Evolutionary conservation across 257 asterid species (phyloP), one percentile per base, ranked within the genome.

Genomic region (Fraxinus cuspidata): DNA sequence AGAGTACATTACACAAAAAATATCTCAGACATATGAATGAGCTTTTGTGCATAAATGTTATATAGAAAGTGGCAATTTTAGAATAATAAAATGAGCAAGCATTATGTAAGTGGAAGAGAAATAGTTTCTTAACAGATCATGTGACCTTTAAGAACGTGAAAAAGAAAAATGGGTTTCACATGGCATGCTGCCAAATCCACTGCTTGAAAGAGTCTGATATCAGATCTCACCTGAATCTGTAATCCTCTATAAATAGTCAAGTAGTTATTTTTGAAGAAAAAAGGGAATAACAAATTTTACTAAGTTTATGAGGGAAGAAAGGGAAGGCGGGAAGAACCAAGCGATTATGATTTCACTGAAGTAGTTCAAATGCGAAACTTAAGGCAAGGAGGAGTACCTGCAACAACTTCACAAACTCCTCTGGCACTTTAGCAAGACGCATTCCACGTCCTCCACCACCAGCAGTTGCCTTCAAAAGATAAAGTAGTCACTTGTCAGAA

Each of bases 391-490:
- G 60, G 78, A 76, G 51, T 86, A 93, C 99, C 97, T 96, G 99
- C 86, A 96, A 86, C 79, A 96, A 82, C 88, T 96, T 96, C 74
- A 96, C 97, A 84, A 93, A 96, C 89, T 96, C 99, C 7, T 84
- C 91, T 79, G 92, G 98, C 85, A 88, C 96, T 81, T 92, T 93
- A 63, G 99, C 97, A 64, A 96, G 97, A 75, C 98, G 99, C 98
- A 96, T 96, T 83, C 99, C 99, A 86, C 99, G 98, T 73, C 99
- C 99, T 78, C 99, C 99, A 49, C 99, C 99, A 82, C 99, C 99
- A 72, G 99, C 98, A 32, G 99, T 93, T 82, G 99, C 99, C 98
- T 93, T 81, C 81, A 86, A 74, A 83, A 82, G 60, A 65, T 49
- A 72, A 81, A 64, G 21, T 23, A 66, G 76, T 69, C 58, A 72